phyloP scores from a whole-genome alignment of 176 grass and related monocot species.

The Olyra latifolia region DNA sequence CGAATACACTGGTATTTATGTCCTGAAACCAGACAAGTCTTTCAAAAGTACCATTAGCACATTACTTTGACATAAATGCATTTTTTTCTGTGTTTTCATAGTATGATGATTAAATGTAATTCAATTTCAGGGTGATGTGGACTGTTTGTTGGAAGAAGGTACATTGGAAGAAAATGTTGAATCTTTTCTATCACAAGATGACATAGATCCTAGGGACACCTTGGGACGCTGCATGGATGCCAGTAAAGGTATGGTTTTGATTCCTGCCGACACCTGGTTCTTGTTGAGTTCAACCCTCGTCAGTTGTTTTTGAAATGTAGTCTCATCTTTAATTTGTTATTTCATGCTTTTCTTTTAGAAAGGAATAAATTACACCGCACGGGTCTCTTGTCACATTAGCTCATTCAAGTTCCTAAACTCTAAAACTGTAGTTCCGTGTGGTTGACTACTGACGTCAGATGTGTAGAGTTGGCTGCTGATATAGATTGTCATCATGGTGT shows the following conservation, averaged over 20 bases:
- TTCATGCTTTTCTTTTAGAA: too few species aligned
- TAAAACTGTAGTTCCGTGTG: too few species aligned
- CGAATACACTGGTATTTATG: slow-evolving; percentile 68
- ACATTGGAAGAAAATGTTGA: slow-evolving; percentile 98
- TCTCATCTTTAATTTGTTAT: too few species aligned
- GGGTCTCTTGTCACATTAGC: too few species aligned
- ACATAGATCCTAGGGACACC: slow-evolving; percentile 88
- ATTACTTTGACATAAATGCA: background rate
- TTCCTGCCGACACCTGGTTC: background rate
- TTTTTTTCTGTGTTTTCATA: background rate
- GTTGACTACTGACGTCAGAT: too few species aligned
- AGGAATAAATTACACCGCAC: too few species aligned
- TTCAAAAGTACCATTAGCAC: too few species aligned
- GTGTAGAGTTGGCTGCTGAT: too few species aligned
- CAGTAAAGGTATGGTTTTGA: slow-evolving; percentile 66
- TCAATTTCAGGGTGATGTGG: slow-evolving; percentile 85
- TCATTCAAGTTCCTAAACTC: too few species aligned
- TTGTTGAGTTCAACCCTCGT: slow-evolving; percentile 30
- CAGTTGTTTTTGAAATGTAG: too few species aligned
- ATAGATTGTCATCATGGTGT: too few species aligned
- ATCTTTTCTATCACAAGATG: slow-evolving; percentile 99
- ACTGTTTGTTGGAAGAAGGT: slow-evolving; percentile 90
- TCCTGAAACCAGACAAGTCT: too few species aligned
- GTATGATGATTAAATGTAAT: slow-evolving; percentile 7
- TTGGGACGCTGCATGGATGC: slow-evolving; percentile 87